These are phyloP conservation scores for Suhomyces sp. DNA, from an alignment of 805 yeast genomes.

Conservation along the genomic window DNA sequence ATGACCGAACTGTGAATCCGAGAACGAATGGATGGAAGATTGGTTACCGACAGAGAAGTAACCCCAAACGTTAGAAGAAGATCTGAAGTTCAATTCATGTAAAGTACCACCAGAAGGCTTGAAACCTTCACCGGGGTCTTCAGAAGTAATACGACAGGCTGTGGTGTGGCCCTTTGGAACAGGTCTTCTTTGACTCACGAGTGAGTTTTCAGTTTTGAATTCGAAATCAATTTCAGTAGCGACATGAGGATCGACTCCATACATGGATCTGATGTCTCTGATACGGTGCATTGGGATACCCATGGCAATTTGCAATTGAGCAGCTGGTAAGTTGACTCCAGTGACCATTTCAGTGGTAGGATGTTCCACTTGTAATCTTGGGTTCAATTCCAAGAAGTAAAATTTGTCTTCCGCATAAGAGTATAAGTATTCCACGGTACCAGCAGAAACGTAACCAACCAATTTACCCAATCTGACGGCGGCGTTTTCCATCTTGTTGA, in stretches of 20 bases:
- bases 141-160: conserved; percentile 98
- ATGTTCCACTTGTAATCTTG: conserved; percentile 99
- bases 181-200: conserved; percentile 84
- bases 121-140: conserved; percentile 99
- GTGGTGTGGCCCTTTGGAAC: conserved; percentile 98
- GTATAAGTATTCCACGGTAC: conserved; percentile 97
- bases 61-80: conserved; percentile 99
- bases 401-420: conserved; percentile 93
- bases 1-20: conserved; percentile 99
- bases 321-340: conserved; percentile 97
- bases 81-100: conserved; percentile 94
- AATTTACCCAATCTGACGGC: conserved; percentile 96
- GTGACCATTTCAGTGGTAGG: conserved; percentile 99
- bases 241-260: conserved; percentile 95
- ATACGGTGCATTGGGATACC: conserved; percentile 97
- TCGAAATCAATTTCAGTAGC: conserved; percentile 88
- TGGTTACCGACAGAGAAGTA: conserved; percentile 95
- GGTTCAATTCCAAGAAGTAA: conserved; percentile 94
- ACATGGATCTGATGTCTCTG: conserved; percentile 85
- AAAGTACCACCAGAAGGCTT: conserved; percentile 97
- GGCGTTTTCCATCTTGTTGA: conserved; percentile 90
- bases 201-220: conserved; percentile 69
- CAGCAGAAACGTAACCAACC: conserved; percentile 98
- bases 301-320: conserved; percentile 98
- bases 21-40: conserved; percentile 95